Base-by-base conservation (phyloP, 2,329 filamentous ascomycete genomes). In the Aspergillus neoniger region DNA sequence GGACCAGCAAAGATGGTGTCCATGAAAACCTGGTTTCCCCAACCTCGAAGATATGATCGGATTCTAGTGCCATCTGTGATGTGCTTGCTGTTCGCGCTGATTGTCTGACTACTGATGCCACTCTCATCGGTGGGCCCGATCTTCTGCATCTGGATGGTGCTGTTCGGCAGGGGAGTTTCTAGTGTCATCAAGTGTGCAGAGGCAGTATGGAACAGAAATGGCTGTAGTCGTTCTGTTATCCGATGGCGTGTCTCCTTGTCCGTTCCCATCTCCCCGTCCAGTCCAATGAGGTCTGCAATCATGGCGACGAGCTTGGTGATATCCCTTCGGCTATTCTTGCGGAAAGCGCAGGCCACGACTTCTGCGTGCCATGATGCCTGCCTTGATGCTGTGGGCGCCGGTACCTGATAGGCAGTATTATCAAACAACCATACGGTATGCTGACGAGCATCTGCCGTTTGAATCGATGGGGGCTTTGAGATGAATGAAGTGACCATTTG, bases 381-480 rank as follows among this genome's bases (percentile, higher is more conserved):
- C 21, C 52, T 58, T 17, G 69, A 68, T 61, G 70, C 49, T 80
- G 77, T 74, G 48, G 65, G 61, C 63, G 73, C 72, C 56, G 71
- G 54, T 23, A 74, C 69, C 62, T 86, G 85, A 73, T 89, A 94
- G 4, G 92, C 93, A 2, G 91, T 94, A 70, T 95, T 96, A 79
- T 98, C 92, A 51, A 97, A 81, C 7, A 97, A 80, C 94, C 94
- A 97, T 43, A 97, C 87, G 14, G 85, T 86, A 73, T 96, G 90
- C 53, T 81, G 75, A n/a, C 85, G 78, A 15, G 82, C 80, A 57
- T 86, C 83, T 50, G 91, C 84, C 36, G 82, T 79, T 49, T 83
- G 83, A 0, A 84, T 81, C 12, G 88, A 78, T 14, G 53, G 56
- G 69, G 87, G 89, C 53, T 72, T 70, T 50, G 69, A 65, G 23